A percentile compares a stretch with the other conserved stretches of the same genome.
phyloP scores from a whole-genome alignment of 2,329 filamentous ascomycete species.

The Tolypocladium endophyticum region DNA sequence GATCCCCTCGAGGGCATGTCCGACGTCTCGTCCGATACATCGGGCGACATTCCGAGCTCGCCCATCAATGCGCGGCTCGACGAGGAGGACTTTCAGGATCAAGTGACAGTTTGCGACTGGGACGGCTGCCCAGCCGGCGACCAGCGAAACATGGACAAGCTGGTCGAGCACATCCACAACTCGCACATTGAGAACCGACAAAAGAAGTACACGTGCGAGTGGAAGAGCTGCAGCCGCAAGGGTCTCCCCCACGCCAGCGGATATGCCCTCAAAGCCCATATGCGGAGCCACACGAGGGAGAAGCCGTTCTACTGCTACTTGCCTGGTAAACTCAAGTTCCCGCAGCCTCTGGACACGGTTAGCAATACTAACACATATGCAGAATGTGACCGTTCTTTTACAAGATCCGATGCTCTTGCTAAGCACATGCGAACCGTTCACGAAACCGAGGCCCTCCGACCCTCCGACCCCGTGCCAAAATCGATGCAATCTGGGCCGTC shows the following conservation, averaged over 20 bases:
- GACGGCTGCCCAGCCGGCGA: constrained; percentile 63
- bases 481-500: constrained; percentile 43
- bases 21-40: constrained; percentile 83
- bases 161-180: constrained; percentile 79
- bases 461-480: constrained; percentile 64
- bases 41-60: constrained; percentile 70
- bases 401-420: constrained; percentile 84
- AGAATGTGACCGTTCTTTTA: constrained; percentile 98
- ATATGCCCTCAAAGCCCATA: constrained; percentile 92
- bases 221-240: constrained; percentile 81
- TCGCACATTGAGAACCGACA: constrained; percentile 88
- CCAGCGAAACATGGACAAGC: constrained; percentile 66
- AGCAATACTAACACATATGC: neutral
- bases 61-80: constrained; percentile 56
- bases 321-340: constrained; percentile 53
- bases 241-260: constrained; percentile 87
- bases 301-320: constrained; percentile 97
- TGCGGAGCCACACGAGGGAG: constrained; percentile 95
- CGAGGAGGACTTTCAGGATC: constrained; percentile 66
- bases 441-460: constrained; percentile 87
- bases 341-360: neutral
- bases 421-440: constrained; percentile 99
- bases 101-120: constrained; percentile 71
- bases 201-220: constrained; percentile 98
- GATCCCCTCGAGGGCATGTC: constrained; percentile 48